A percentile compares a stretch with the other conserved stretches of the same genome.
Evolutionary conservation across 371 early-diverging fungal genomes (phyloP).

Genomic region (Modicella reniformis): DNA sequence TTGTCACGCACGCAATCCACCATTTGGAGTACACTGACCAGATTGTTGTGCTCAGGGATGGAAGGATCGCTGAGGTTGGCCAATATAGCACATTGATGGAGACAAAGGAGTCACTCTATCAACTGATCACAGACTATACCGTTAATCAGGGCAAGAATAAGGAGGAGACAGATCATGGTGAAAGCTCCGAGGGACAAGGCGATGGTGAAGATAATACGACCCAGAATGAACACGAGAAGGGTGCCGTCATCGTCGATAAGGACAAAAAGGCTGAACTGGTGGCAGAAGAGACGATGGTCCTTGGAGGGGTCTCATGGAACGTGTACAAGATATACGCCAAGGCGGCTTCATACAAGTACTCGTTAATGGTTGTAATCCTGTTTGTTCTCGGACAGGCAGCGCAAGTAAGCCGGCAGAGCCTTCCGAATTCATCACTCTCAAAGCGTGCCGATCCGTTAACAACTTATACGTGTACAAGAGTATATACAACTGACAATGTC

Average conservation of each 20-base stretch:
- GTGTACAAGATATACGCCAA: constrained; percentile 68
- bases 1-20: constrained; percentile 61
- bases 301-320: constrained; percentile 66
- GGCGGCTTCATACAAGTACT: constrained; percentile 60
- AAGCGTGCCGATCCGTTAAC: too few species aligned
- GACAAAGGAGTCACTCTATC: constrained; percentile 56
- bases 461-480: background rate
- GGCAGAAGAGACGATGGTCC: constrained; percentile 67
- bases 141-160: constrained; percentile 17
- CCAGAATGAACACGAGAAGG: constrained; percentile 36
- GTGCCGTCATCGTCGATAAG: constrained; percentile 13
- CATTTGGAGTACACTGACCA: constrained; percentile 58
- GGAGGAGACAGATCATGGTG: constrained; percentile 6
- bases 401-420: constrained; percentile 28
- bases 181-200: constrained; percentile 30
- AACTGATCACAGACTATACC: constrained; percentile 58
- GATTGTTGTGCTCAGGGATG: constrained; percentile 66
- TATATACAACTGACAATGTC: background rate
- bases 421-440: background rate
- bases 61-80: constrained; percentile 65
- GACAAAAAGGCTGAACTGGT: constrained; percentile 58
- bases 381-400: constrained; percentile 32
- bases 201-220: constrained; percentile 22
- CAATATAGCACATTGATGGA: constrained; percentile 61
- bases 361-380: constrained; percentile 15